Conservation (phyloP, 1,284 basidiomycete species). For the Puccinia polysora region DNA sequence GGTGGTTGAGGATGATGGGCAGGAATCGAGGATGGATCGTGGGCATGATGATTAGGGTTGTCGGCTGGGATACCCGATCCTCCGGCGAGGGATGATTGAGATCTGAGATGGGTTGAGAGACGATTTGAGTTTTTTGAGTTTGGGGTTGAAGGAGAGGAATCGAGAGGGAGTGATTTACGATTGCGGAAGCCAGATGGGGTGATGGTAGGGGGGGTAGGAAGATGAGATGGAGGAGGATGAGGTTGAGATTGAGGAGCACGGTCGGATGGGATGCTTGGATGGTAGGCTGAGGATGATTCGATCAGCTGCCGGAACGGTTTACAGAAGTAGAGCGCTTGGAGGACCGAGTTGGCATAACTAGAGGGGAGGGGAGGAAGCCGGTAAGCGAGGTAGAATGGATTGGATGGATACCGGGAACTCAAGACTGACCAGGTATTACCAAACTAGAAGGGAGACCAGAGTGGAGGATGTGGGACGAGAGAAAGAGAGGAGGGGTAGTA, state of each 20-base stretch:
- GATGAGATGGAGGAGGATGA: conserved; percentile 16
- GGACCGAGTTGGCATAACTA: conserved; percentile 94
- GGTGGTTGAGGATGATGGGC: too few species aligned
- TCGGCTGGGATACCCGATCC: too few species aligned
- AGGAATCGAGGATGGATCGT: too few species aligned
- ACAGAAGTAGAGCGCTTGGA: conserved; percentile 89
- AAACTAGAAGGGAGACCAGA: conserved; percentile 6
- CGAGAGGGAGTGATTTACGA: conserved; percentile 62
- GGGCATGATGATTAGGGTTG: too few species aligned
- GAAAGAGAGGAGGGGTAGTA: too few species aligned
- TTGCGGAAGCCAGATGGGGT: conserved; percentile 33
- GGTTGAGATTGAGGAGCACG: conserved; percentile 27
- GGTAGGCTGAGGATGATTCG: conserved; percentile 57
- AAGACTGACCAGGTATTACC: conserved; percentile 25
- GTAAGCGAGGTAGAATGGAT: too few species aligned
- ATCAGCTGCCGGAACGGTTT: conserved; percentile 73
- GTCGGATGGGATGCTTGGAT: conserved; percentile 47
- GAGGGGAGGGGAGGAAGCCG: too few species aligned
- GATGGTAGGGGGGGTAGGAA: conserved; percentile 46
- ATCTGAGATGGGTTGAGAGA: not conserved
- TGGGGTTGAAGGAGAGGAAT: too few species aligned
- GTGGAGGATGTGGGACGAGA: not conserved
- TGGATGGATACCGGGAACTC: not conserved
- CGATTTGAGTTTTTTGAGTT: conserved; percentile 10
- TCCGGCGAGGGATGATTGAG: conserved; percentile 13